Evolutionary conservation across 306 rosid genomes (phyloP).

Genomic region (Vigna hirtella): DNA sequence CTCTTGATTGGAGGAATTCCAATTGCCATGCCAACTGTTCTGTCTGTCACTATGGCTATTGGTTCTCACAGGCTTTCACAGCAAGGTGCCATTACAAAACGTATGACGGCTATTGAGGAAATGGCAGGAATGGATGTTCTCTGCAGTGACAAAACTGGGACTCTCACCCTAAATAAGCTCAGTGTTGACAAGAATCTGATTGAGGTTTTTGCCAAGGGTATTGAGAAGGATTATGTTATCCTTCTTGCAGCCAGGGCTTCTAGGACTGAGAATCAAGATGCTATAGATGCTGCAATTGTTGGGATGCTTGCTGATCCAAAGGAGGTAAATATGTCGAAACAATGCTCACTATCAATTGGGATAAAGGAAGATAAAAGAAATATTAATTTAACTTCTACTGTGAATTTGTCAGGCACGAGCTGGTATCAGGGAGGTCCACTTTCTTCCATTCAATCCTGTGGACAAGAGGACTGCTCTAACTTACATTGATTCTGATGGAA

Average conservation of each 20-base stretch:
- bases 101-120: slow-evolving; percentile 99
- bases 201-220: slow-evolving; percentile 90
- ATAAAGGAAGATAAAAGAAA: background rate
- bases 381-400: slow-evolving; percentile 5
- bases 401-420: slow-evolving; percentile 82
- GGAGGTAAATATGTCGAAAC: slow-evolving; percentile 64
- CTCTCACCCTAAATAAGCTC: slow-evolving; percentile 87
- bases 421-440: slow-evolving; percentile 92
- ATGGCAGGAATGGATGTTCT: slow-evolving; percentile 99
- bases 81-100: slow-evolving; percentile 96
- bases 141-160: slow-evolving; percentile 99
- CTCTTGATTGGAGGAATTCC: slow-evolving; percentile 99
- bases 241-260: slow-evolving; percentile 99
- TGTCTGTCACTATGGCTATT: slow-evolving; percentile 99
- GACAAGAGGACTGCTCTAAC: slow-evolving; percentile 99
- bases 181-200: slow-evolving; percentile 80
- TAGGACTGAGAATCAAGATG: slow-evolving; percentile 98
- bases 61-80: slow-evolving; percentile 98
- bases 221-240: slow-evolving; percentile 83
- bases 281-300: slow-evolving; percentile 98
- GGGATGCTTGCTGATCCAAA: slow-evolving; percentile 99
- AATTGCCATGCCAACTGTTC: slow-evolving; percentile 99
- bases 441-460: slow-evolving; percentile 96
- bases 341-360: background rate
- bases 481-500: slow-evolving; percentile 86